Conservation (phyloP, 1,139 yeast genomes). For the Zygosaccharomyces sapae region DNA sequence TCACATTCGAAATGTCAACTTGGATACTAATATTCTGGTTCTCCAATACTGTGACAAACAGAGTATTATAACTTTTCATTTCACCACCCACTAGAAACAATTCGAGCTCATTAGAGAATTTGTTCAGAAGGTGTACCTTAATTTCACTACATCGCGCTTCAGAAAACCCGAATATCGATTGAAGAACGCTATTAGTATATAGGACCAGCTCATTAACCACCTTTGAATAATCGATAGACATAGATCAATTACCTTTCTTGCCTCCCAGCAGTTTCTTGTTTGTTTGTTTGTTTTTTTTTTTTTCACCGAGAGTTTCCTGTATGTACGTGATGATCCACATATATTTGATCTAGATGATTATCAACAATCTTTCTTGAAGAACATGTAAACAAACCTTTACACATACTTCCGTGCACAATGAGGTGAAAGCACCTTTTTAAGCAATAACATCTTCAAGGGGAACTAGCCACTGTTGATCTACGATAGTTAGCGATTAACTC, state of each 20-base stretch:
- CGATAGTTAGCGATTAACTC: background rate
- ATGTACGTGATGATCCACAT: background rate
- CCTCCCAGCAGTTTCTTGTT: background rate
- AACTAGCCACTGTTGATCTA: background rate
- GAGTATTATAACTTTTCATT: conserved; percentile 1
- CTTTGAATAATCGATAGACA: background rate
- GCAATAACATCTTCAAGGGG: conserved; percentile 1
- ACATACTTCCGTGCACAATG: conserved; percentile 8
- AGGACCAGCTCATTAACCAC: background rate
- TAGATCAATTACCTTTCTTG: background rate
- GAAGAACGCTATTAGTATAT: background rate
- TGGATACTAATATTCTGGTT: conserved; percentile 2
- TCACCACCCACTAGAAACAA: conserved; percentile 8
- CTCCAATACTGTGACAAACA: conserved; percentile 2
- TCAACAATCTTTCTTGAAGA: conserved; percentile 1
- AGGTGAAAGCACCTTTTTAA: background rate
- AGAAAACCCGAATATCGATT: background rate
- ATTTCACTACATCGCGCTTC: background rate
- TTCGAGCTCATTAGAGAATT: conserved; percentile 3
- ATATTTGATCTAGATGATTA: background rate
- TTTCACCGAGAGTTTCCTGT: background rate
- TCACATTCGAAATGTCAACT: background rate
- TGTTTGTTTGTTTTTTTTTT: background rate
- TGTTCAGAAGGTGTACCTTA: background rate
- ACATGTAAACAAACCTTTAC: conserved; percentile 13